These are phyloP conservation scores for Aureobasidium sp. DNA, from an alignment of 2,329 filamentous ascomycete genomes.

Conservation along the genomic window DNA sequence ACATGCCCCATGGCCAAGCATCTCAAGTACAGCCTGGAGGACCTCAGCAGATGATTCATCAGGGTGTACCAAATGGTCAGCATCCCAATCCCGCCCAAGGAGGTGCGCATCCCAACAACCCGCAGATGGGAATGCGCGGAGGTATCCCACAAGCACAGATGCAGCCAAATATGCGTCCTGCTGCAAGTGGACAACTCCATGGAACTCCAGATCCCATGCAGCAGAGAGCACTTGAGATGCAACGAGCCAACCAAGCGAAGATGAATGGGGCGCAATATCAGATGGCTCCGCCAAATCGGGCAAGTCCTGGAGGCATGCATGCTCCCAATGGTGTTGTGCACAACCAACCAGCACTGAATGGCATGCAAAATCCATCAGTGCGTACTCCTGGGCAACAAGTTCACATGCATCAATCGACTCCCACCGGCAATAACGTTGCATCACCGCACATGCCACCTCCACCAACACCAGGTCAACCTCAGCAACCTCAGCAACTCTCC, in stretches of 20 bases:
- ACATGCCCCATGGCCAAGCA: neutral
- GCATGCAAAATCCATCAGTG: slow-evolving; percentile 17
- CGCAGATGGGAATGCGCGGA: slow-evolving; percentile 47
- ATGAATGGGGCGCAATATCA: slow-evolving; percentile 18
- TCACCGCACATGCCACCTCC: slow-evolving; percentile 34
- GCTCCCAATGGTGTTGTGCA: slow-evolving; percentile 11
- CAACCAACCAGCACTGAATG: slow-evolving; percentile 18
- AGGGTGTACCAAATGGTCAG: slow-evolving; percentile 43
- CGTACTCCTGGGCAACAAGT: slow-evolving; percentile 10
- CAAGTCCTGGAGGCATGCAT: slow-evolving; percentile 16
- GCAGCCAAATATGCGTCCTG: slow-evolving; percentile 21
- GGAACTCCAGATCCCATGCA: slow-evolving; percentile 13
- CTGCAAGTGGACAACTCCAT: neutral
- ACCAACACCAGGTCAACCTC: slow-evolving; percentile 25
- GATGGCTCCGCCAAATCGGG: slow-evolving; percentile 18
- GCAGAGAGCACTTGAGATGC: slow-evolving; percentile 20
- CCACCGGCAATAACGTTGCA: slow-evolving; percentile 25
- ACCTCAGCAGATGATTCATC: slow-evolving; percentile 27
- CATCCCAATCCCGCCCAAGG: slow-evolving; percentile 18
- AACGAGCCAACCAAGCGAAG: slow-evolving; percentile 18
- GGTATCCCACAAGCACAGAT: slow-evolving; percentile 55
- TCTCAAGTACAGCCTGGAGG: slow-evolving; percentile 7
- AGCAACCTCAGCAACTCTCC: slow-evolving; percentile 42
- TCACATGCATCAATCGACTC: slow-evolving; percentile 18
- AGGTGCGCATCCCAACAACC: slow-evolving; percentile 41